Evolutionary conservation across 805 yeast genomes (phyloP).

Genomic region (Huiozyma sinensis): DNA sequence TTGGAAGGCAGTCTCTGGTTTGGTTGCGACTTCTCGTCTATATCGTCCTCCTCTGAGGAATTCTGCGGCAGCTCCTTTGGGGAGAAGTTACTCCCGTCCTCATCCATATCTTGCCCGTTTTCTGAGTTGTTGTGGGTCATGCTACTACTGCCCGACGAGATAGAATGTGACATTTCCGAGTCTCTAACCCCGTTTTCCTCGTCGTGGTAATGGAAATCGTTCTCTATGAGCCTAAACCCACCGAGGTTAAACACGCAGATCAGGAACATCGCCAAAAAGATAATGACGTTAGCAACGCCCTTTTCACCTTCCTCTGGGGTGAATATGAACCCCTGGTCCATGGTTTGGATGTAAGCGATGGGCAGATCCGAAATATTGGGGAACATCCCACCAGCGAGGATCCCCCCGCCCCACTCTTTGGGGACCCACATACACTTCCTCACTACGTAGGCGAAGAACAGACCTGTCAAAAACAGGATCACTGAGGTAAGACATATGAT

Average conservation of each 20-base stretch:
- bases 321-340: conserved; percentile 52
- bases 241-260: conserved; percentile 67
- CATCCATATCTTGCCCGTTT: neutral
- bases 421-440: conserved; percentile 38
- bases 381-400: conserved; percentile 56
- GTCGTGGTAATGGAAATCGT: conserved; percentile 43
- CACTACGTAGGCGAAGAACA: conserved; percentile 32
- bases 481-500: conserved; percentile 46
- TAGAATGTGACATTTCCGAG: neutral
- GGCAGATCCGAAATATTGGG: conserved; percentile 73
- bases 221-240: conserved; percentile 54
- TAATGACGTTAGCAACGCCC: conserved; percentile 79
- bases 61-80: neutral
- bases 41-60: neutral
- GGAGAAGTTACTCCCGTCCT: no score
- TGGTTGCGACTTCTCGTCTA: neutral
- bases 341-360: conserved; percentile 62
- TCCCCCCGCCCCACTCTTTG: conserved; percentile 60
- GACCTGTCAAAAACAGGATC: conserved; percentile 42
- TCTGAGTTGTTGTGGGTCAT: neutral
- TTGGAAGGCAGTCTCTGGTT: neutral
- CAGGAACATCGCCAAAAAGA: conserved; percentile 59
- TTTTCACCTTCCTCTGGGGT: conserved; percentile 48
- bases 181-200: conserved; percentile 14
- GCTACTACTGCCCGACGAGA: neutral